A percentile compares a stretch with the other conserved stretches of the same genome.
These are phyloP conservation scores for Celoporthe dispersa DNA, from an alignment of 2,329 filamentous ascomycete species.

Conservation along the genomic window DNA sequence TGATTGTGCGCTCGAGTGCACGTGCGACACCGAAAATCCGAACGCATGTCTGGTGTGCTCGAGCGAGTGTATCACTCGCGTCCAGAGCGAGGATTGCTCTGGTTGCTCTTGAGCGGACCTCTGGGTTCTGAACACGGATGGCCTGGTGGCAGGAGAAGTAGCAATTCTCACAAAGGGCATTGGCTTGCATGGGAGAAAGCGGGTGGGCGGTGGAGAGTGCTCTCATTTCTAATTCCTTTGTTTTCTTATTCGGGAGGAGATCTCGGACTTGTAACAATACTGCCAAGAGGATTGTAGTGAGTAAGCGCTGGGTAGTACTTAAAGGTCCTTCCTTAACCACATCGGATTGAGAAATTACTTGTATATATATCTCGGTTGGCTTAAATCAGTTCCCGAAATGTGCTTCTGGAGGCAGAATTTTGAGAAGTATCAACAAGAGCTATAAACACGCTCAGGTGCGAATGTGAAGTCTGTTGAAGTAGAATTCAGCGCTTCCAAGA, in stretches of 20 bases:
- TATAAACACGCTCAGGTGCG: too few relatives aligned
- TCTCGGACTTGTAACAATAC: neutral
- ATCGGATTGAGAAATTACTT: neutral
- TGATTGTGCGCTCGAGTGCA: neutral
- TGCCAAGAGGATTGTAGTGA: neutral
- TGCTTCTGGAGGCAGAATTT: too few relatives aligned
- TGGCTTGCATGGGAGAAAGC: neutral
- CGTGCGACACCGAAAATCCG: neutral
- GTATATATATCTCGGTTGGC: too few relatives aligned
- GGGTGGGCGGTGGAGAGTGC: too few relatives aligned
- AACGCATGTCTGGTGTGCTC: constrained; percentile 1
- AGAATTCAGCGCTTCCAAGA: too few relatives aligned
- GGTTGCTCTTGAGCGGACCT: neutral
- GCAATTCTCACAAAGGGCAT: neutral
- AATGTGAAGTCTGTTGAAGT: too few relatives aligned
- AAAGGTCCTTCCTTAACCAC: neutral
- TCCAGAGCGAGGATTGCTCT: constrained; percentile 4
- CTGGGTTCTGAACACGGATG: neutral
- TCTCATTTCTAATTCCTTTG: neutral
- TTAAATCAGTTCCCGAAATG: neutral
- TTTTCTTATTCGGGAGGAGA: neutral
- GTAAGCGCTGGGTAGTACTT: neutral
- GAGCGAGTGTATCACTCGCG: neutral
- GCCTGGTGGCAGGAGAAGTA: neutral
- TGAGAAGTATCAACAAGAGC: too few relatives aligned